phyloP scores from a whole-genome alignment of 2,329 filamentous ascomycete genomes.

The Aspergillus sp. region DNA sequence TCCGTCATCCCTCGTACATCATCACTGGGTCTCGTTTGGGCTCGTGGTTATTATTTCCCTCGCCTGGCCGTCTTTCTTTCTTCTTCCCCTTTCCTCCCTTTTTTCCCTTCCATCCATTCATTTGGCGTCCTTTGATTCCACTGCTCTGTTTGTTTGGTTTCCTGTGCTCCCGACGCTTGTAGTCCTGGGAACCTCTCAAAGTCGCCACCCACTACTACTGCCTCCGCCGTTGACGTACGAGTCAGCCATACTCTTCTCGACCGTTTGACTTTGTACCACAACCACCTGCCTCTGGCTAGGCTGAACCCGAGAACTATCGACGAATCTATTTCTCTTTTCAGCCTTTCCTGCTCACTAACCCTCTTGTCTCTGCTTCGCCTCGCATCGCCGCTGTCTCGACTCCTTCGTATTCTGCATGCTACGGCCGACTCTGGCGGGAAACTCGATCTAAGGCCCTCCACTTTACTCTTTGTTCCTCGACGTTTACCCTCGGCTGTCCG shows the following conservation, averaged over 20 bases:
- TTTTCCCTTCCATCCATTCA: conserved; percentile 1
- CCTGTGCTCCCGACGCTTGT: background rate
- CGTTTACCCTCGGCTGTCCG: conserved; percentile 7
- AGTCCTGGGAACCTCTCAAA: conserved; percentile 2
- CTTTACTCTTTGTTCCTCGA: background rate
- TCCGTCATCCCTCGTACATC: conserved; percentile 19
- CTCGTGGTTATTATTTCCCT: conserved; percentile 7
- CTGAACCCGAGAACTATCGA: background rate
- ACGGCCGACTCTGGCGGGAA: background rate
- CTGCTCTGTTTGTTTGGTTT: conserved; percentile 5
- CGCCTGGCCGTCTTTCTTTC: background rate
- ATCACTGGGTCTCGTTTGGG: conserved; percentile 12
- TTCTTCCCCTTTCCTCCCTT: background rate
- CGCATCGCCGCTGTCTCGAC: background rate
- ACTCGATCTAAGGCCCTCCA: background rate
- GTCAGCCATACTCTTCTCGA: conserved; percentile 4
- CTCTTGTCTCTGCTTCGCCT: background rate
- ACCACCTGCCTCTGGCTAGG: background rate
- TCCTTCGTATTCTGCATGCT: background rate
- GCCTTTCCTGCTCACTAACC: background rate
- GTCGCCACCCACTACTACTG: conserved; percentile 1
- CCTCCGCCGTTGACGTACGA: conserved; percentile 1
- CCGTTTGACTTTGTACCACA: conserved; percentile 13
- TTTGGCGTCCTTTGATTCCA: background rate
- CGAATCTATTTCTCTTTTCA: background rate